A percentile compares a stretch with the other conserved stretches of the same genome.
These are phyloP conservation scores for Daedaleopsis sinensis DNA, from an alignment of 768 basidiomycete species.

Conservation along the genomic window DNA sequence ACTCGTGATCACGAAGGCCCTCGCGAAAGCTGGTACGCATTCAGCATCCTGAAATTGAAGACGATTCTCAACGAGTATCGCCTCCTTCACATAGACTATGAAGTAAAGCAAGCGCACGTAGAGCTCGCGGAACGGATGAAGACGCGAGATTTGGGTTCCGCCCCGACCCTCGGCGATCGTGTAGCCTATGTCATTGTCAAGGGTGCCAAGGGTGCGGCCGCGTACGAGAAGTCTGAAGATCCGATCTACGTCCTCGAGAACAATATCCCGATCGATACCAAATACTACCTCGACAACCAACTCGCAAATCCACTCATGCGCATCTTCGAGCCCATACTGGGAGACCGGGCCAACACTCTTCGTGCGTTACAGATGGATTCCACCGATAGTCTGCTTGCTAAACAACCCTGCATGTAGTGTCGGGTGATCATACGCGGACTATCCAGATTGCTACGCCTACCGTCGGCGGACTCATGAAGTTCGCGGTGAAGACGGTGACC, in stretches of 20 bases:
- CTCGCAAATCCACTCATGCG: constrained; percentile 95
- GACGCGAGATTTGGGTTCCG: constrained; percentile 95
- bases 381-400: neutral
- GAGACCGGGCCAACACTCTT: constrained; percentile 85
- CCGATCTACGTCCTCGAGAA: constrained; percentile 97
- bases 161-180: constrained; percentile 96
- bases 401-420: constrained; percentile 53
- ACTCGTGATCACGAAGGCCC: constrained; percentile 96
- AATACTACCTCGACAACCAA: constrained; percentile 98
- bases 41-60: neutral
- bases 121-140: constrained; percentile 96
- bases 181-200: constrained; percentile 99
- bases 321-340: constrained; percentile 97
- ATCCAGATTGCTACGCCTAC: constrained; percentile 98
- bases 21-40: constrained; percentile 77
- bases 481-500: constrained; percentile 93
- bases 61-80: neutral
- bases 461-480: constrained; percentile 97
- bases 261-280: constrained; percentile 96
- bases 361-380: constrained; percentile 48
- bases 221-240: constrained; percentile 98
- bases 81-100: constrained; percentile 65
- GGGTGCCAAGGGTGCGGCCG: constrained; percentile 93
- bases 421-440: constrained; percentile 93
- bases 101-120: constrained; percentile 94